A percentile compares a stretch with the other conserved stretches of the same genome.
phyloP scores from a whole-genome alignment of 441 rosid genomes.

The Melianthus villosus region DNA sequence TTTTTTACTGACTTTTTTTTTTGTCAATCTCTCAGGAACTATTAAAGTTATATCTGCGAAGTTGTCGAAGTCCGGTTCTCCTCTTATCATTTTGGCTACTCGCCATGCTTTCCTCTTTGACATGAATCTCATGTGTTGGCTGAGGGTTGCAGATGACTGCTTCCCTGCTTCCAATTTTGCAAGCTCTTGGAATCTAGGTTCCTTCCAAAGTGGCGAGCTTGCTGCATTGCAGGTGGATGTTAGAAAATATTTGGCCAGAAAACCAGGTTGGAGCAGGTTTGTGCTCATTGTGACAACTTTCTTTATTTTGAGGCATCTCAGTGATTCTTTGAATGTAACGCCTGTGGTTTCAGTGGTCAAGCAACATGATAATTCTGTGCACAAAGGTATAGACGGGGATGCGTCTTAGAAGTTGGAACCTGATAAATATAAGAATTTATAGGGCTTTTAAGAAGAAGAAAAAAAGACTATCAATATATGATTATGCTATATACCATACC shows the following conservation, averaged over 20 bases:
- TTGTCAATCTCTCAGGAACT: conserved; percentile 34
- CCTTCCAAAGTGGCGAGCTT: conserved; percentile 74
- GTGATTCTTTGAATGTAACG: too few species aligned
- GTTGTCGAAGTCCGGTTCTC: conserved; percentile 82
- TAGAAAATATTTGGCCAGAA: conserved; percentile 80
- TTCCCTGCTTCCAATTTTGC: conserved; percentile 92
- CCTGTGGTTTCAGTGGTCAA: too few species aligned
- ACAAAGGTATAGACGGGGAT: too few species aligned
- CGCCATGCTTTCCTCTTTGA: conserved; percentile 91
- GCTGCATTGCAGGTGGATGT: conserved; percentile 92
- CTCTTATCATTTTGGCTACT: conserved; percentile 84
- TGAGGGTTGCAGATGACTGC: conserved; percentile 93
- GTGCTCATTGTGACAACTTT: conserved; percentile 9
- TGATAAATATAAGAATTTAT: too few species aligned
- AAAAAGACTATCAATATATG: too few species aligned
- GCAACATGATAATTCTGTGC: not conserved
- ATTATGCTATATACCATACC: too few species aligned
- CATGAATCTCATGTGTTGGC: conserved; percentile 79
- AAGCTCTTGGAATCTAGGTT: conserved; percentile 82
- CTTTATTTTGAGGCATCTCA: too few species aligned
- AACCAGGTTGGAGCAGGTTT: conserved; percentile 97
- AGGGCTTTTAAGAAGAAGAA: too few species aligned
- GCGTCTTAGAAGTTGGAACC: too few species aligned
- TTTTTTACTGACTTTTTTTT: too few species aligned
- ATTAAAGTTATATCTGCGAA: conserved; percentile 79